Evolutionary conservation across 371 early-diverging fungal species (phyloP), one percentile per base, ranked within the genome.

Genomic region (Zopfochytrium polystomum): DNA sequence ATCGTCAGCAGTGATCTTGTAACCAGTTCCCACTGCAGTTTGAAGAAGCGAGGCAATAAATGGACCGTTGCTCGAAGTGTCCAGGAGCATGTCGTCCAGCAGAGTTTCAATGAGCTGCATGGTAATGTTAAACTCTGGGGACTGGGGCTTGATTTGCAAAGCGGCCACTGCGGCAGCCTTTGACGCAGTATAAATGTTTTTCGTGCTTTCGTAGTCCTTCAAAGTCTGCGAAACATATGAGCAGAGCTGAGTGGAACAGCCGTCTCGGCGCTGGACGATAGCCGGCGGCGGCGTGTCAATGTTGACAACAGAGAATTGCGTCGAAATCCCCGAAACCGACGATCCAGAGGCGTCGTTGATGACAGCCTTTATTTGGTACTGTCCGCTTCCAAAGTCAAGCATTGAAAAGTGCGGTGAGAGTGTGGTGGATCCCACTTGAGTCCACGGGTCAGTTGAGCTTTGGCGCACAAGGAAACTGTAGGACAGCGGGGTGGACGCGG

Each of bases 331-430:
- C 0, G 45, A 33, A n/a, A 58, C 38, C 11, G 52, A 26, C 7
- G 67, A 67, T 29, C 62, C 62, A 34, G 58, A 60, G 22, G 63
- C 53, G 34, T 67, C 67, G 13, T 48, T 18, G 30, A 67, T 49
- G 2, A 25, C 54, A 15, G 53, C 67, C 1, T 38, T 7, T 33
- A 67, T 52, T 32, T 67, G 51, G 32, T 52, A 66, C 13, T 31
- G 6, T 20, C 66, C 66, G 18, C 52, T 43, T 3, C n/a, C n/a
- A n/a, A n/a, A n/a, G n/a, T n/a, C n/a, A n/a, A n/a, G n/a, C n/a
- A n/a, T n/a, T n/a, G n/a, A n/a, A 23, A 63, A n/a, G 32, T 42
- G 25, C 7, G 63, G 33, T 29, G 62, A 53, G 54, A 33, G 15
- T 1, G 52, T 31, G n/a, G 44, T 38, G 2, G 65, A 33, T 22